A percentile compares a stretch with the other conserved stretches of the same genome.
Conservation (phyloP, 2,329 filamentous ascomycete genomes). For the Podosphaera xanthii region DNA sequence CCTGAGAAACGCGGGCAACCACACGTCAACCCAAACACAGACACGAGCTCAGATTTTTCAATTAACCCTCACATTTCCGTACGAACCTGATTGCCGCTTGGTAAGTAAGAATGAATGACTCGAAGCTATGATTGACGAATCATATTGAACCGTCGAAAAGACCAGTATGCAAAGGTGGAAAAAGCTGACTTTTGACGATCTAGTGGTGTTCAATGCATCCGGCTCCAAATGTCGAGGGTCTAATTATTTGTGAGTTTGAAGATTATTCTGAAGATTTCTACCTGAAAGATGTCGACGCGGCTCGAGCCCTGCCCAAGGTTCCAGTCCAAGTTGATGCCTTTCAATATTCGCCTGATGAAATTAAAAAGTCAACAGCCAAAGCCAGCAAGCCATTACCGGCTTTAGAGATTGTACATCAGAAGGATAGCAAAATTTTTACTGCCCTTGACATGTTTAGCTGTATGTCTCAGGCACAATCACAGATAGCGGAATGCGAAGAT, state of each 20-base stretch:
- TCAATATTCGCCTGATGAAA: slow-evolving; percentile 6
- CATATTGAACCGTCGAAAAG: no score
- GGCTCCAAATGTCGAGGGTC: slow-evolving; percentile 3
- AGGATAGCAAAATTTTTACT: slow-evolving; percentile 4
- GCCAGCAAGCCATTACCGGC: slow-evolving; percentile 7
- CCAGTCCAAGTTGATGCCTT: slow-evolving; percentile 2
- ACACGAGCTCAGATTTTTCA: slow-evolving; percentile 9
- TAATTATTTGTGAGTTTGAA: slow-evolving; percentile 12
- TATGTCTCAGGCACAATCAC: slow-evolving; percentile 8
- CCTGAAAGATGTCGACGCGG: slow-evolving; percentile 4
- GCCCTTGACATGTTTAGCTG: slow-evolving; percentile 11
- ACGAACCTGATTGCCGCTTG: slow-evolving; percentile 1
- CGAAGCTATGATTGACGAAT: no score
- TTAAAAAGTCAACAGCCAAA: slow-evolving; percentile 7
- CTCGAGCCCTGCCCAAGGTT: slow-evolving; percentile 3
- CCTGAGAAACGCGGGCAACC: slow-evolving; percentile 1
- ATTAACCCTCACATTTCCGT: slow-evolving; percentile 3
- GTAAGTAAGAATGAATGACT: neutral
- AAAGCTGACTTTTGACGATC: neutral
- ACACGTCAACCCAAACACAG: slow-evolving; percentile 2
- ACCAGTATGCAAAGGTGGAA: no score
- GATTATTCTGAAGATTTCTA: slow-evolving; percentile 7
- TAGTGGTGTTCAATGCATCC: slow-evolving; percentile 11
- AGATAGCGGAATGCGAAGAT: slow-evolving; percentile 4
- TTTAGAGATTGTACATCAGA: slow-evolving; percentile 6